Evolutionary conservation across 2,329 filamentous ascomycete genomes (phyloP), one percentile per base, ranked within the genome.

Genomic region (Trichoderma aggressivum): DNA sequence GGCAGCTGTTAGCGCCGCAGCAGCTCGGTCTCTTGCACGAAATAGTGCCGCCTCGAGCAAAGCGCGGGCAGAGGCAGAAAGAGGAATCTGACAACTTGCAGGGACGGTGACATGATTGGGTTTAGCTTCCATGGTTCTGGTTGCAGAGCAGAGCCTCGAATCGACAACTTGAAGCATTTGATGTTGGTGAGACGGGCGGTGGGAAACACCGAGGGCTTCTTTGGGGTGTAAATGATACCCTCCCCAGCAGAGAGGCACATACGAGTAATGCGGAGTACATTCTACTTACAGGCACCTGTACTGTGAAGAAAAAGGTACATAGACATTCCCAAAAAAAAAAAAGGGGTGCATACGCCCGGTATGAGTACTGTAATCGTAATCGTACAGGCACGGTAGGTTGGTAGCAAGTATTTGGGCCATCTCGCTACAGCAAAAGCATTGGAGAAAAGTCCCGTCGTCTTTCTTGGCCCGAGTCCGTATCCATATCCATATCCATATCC

Each of bases 1-100:
- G 66, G 65, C 65, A 70, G 36, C 58, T 59, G 28, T 60, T 72
- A 70, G 70, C 70, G 70, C 50, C 47, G 34, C 59, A 50, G 34
- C 34, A 72, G 34, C 70, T 60, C 59, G 28, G 30, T 60, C 34
- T 58, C 53, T 60, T 50, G 32, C 34, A 34, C 55, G 39, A 21
- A 36, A 36, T 26, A 34, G 10, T 43, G n/a, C 16, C 16, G n/a
- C 16, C 16, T 56, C 7, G 18, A 18, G 11, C 47, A 28, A 28
- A 34, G 43, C 12, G n/a, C 21, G 39, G 11, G 26, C 39, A 34
- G 50, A n/a, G 36, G 21, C 30, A 24, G 12, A 43, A 67, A 12
- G 28, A 12, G 50, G 26, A 62, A 32, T 63, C 60, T 59, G 34
- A 59, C 5, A 26, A 26, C 26, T 30, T 16, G 34, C 21, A 43